Evolutionary conservation across 495 filamentous ascomycete species (phyloP).

Genomic region (Letharia columbiana): DNA sequence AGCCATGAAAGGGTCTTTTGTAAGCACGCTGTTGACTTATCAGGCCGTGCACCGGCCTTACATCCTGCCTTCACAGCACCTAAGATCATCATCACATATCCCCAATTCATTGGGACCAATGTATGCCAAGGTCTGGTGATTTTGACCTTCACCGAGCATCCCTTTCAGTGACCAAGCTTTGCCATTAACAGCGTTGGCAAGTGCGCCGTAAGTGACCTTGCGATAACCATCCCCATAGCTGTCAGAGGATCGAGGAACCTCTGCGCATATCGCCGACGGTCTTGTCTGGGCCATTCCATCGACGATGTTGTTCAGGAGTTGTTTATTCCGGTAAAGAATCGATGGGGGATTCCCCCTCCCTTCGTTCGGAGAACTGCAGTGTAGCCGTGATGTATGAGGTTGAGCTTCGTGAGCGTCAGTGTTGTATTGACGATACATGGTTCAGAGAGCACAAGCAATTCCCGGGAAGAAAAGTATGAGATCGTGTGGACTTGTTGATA

Average conservation of each 20-base stretch:
- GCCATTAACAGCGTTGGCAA: slow-evolving; percentile 19
- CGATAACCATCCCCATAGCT: slow-evolving; percentile 22
- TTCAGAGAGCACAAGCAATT: no score
- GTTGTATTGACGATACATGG: no score
- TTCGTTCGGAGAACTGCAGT: not conserved
- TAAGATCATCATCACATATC: slow-evolving; percentile 32
- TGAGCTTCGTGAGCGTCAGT: no score
- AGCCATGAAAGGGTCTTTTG: not conserved
- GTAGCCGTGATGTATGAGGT: not conserved
- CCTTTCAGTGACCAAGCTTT: slow-evolving; percentile 31
- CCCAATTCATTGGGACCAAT: slow-evolving; percentile 39
- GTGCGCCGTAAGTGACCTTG: not conserved
- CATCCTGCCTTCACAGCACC: slow-evolving; percentile 43
- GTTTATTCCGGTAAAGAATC: not conserved
- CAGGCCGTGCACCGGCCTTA: slow-evolving; percentile 24
- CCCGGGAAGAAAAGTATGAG: no score
- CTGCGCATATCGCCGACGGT: slow-evolving; percentile 34
- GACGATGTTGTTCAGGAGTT: slow-evolving; percentile 29
- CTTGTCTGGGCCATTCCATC: slow-evolving; percentile 34
- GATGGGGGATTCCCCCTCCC: not conserved
- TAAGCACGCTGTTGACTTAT: slow-evolving; percentile 17
- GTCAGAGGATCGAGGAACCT: slow-evolving; percentile 28
- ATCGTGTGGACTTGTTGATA: no score
- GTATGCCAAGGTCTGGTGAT: slow-evolving; percentile 34
- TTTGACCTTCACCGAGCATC: slow-evolving; percentile 27